Percentiles rank a stretch among this genome's conserved stretches.
phyloP scores from a whole-genome alignment of 1,139 yeast species.

The Arxiozyma bovina region DNA sequence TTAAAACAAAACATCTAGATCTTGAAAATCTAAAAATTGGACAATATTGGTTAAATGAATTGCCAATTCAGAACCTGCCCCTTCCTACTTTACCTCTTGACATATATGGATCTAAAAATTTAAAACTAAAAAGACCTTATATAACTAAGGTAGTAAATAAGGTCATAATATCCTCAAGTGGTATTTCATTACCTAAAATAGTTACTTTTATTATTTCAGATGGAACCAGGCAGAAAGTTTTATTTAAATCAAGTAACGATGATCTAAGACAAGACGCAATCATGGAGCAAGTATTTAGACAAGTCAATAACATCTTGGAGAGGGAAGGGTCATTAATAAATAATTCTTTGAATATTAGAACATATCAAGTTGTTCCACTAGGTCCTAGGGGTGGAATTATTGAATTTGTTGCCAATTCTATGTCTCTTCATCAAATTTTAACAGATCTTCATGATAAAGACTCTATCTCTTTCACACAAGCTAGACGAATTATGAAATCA shows the following conservation, averaged over 20 bases:
- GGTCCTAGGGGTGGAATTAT: constrained; percentile 84
- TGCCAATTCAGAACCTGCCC: constrained; percentile 46
- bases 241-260: constrained; percentile 81
- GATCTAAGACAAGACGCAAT: constrained; percentile 92
- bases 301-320: constrained; percentile 64
- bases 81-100: constrained; percentile 54
- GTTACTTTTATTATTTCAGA: constrained; percentile 44
- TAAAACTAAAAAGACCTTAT: constrained; percentile 39
- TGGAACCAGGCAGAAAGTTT: constrained; percentile 49
- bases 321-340: constrained; percentile 49
- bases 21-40: constrained; percentile 39
- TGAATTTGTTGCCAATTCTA: constrained; percentile 78
- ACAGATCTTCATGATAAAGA: constrained; percentile 50
- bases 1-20: constrained; percentile 31
- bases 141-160: constrained; percentile 40
- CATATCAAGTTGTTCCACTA: constrained; percentile 83
- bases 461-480: constrained; percentile 43
- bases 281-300: constrained; percentile 93
- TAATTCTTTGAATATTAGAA: constrained; percentile 55
- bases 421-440: constrained; percentile 61
- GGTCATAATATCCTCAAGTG: constrained; percentile 61
- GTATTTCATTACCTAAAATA: constrained; percentile 82
- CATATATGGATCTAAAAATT: constrained; percentile 34
- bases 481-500: constrained; percentile 57
- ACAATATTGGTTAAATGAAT: constrained; percentile 44